Percentiles rank a stretch among this genome's conserved stretches.
Conservation (phyloP, 768 basidiomycete genomes). For the Trametes villosa region DNA sequence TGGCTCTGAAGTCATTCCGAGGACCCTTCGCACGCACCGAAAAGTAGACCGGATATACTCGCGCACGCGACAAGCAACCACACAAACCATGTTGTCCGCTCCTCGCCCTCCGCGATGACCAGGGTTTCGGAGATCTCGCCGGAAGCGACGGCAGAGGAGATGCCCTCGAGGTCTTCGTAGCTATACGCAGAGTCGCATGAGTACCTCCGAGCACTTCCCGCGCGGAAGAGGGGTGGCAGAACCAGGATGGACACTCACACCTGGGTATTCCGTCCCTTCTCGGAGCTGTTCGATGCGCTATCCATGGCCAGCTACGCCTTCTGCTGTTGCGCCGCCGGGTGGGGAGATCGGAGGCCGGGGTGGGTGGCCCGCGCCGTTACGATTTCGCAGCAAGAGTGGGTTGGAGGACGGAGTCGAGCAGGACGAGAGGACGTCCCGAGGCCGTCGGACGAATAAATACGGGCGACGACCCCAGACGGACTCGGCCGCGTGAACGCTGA, state of each 20-base stretch:
- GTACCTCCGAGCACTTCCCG: no score
- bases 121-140: constrained; percentile 40
- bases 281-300: not conserved
- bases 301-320: not conserved
- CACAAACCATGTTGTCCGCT: constrained; percentile 71
- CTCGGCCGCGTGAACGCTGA: not conserved
- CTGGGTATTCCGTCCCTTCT: not conserved
- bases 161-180: constrained; percentile 11
- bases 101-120: constrained; percentile 62
- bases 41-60: constrained; percentile 77
- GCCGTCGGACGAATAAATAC: not conserved
- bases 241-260: constrained; percentile 4
- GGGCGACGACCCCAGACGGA: not conserved
- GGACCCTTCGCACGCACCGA: constrained; percentile 53
- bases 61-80: constrained; percentile 77
- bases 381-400: no score
- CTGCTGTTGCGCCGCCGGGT: not conserved
- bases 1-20: not conserved
- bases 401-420: not conserved
- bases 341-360: not conserved
- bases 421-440: not conserved
- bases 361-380: no score
- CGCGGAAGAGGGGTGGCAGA: no score
- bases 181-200: not conserved
- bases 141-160: constrained; percentile 15